Conservation (phyloP, 495 filamentous ascomycete species). For the Aspergillus baeticus region DNA sequence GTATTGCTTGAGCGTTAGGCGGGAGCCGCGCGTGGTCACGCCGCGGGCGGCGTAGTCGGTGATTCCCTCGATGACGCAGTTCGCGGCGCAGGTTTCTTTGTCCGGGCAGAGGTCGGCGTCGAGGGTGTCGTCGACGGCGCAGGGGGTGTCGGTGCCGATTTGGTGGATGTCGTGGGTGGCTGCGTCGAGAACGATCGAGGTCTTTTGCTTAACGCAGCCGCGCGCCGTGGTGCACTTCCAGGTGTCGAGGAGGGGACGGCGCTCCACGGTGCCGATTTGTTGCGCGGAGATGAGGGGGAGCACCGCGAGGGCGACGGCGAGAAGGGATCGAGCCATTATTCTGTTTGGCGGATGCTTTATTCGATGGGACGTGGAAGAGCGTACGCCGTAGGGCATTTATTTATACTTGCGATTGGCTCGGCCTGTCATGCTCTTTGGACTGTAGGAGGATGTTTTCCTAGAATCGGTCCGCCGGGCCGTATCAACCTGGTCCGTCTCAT, state of each 20-base stretch:
- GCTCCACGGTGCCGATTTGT: conserved; percentile 30
- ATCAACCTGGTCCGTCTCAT: too few relatives aligned
- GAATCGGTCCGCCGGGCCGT: too few relatives aligned
- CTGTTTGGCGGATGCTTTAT: too few relatives aligned
- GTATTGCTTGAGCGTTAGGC: conserved; percentile 29
- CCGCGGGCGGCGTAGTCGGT: conserved; percentile 7
- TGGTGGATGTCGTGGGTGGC: conserved; percentile 47
- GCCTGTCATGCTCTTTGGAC: too few relatives aligned
- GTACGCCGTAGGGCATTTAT: too few relatives aligned
- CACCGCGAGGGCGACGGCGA: conserved; percentile 8
- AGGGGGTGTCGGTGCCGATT: conserved; percentile 31
- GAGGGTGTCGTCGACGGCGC: conserved; percentile 24
- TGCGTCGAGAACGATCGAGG: conserved; percentile 40
- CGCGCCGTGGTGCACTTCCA: conserved; percentile 36
- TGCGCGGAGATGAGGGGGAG: conserved; percentile 23
- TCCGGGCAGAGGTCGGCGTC: conserved; percentile 6
- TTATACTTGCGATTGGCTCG: too few relatives aligned
- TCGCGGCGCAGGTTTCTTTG: conserved; percentile 5
- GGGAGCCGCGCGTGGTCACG: not conserved
- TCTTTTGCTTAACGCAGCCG: conserved; percentile 38
- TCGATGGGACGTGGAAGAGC: too few relatives aligned
- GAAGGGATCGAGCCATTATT: conserved; percentile 1
- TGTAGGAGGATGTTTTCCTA: too few relatives aligned
- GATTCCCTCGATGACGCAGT: conserved; percentile 10
- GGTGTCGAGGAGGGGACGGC: conserved; percentile 34